Percentiles rank a stretch among this genome's conserved stretches.
Evolutionary conservation across 768 basidiomycete genomes (phyloP).

Genomic region (Termitomyces bulborhizus): DNA sequence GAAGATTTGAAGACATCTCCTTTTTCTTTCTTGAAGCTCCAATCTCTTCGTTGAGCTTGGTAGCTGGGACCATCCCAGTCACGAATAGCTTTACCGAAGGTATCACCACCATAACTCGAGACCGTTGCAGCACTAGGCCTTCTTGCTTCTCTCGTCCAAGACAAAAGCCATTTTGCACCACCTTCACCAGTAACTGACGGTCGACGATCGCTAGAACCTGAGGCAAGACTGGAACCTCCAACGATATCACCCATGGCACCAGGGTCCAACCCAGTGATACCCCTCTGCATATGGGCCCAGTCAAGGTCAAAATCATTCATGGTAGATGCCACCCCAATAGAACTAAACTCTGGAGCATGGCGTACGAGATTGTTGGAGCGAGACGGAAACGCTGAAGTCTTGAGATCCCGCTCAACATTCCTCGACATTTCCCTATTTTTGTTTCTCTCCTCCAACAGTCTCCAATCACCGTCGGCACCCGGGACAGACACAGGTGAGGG

Average conservation of each 20-base stretch:
- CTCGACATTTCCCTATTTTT: constrained; percentile 21
- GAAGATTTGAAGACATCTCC: constrained; percentile 24
- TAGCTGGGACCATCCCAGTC: constrained; percentile 44
- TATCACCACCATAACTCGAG: constrained; percentile 32
- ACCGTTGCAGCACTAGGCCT: constrained; percentile 38
- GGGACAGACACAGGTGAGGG: constrained; percentile 37
- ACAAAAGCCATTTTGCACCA: constrained; percentile 15
- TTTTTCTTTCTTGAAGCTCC: constrained; percentile 56
- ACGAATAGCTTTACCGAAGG: constrained; percentile 33
- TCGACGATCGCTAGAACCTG: constrained; percentile 10
- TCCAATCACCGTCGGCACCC: constrained; percentile 53
- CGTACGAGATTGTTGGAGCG: neutral
- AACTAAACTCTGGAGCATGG: neutral
- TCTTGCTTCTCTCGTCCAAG: constrained; percentile 21
- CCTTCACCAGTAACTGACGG: constrained; percentile 8
- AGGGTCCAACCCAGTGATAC: constrained; percentile 25
- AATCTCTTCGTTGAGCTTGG: constrained; percentile 35
- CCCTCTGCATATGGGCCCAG: constrained; percentile 28
- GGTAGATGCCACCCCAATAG: constrained; percentile 1
- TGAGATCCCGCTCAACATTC: constrained; percentile 3
- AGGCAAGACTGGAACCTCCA: constrained; percentile 6
- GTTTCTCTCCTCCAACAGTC: constrained; percentile 38
- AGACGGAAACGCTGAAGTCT: neutral
- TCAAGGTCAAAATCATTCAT: constrained; percentile 40
- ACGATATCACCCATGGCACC: constrained; percentile 21